A percentile compares a stretch with the other conserved stretches of the same genome.
These are phyloP conservation scores for Penicillium sp. DNA, from an alignment of 2,329 filamentous ascomycete species.

Conservation along the genomic window DNA sequence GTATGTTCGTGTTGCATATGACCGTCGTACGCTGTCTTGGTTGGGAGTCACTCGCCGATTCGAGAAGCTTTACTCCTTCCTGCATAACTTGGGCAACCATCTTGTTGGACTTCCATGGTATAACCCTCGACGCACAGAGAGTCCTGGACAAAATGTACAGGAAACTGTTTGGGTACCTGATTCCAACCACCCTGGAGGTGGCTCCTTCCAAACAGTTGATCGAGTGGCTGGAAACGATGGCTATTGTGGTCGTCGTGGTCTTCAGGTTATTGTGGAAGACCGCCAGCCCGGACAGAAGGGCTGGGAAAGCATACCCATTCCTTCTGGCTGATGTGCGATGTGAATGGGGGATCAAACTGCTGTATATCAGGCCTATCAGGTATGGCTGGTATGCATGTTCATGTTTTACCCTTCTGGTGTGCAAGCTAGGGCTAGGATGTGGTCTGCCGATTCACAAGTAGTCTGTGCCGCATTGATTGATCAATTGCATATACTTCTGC, in stretches of 20 bases:
- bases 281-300: constrained; percentile 42
- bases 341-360: background rate
- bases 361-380: background rate
- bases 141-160: constrained; percentile 48
- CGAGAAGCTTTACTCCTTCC: constrained; percentile 58
- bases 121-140: constrained; percentile 58
- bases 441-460: too few species aligned
- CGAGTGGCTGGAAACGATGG: constrained; percentile 42
- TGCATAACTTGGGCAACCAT: constrained; percentile 56
- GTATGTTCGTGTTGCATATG: constrained; percentile 67
- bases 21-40: constrained; percentile 53
- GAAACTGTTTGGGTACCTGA: constrained; percentile 42
- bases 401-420: background rate
- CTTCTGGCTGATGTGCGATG: constrained; percentile 13
- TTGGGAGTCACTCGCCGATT: constrained; percentile 58
- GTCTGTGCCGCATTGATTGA: too few species aligned
- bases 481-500: too few species aligned
- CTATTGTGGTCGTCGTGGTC: constrained; percentile 42
- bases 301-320: constrained; percentile 43
- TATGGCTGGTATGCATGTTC: too few species aligned
- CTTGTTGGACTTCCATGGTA: constrained; percentile 53
- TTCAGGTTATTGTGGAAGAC: constrained; percentile 44
- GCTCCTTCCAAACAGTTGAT: constrained; percentile 37
- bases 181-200: constrained; percentile 24
- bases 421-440: too few species aligned